phyloP scores from a whole-genome alignment of 169 alveolate genomes.

The Plasmodium vivax region DNA sequence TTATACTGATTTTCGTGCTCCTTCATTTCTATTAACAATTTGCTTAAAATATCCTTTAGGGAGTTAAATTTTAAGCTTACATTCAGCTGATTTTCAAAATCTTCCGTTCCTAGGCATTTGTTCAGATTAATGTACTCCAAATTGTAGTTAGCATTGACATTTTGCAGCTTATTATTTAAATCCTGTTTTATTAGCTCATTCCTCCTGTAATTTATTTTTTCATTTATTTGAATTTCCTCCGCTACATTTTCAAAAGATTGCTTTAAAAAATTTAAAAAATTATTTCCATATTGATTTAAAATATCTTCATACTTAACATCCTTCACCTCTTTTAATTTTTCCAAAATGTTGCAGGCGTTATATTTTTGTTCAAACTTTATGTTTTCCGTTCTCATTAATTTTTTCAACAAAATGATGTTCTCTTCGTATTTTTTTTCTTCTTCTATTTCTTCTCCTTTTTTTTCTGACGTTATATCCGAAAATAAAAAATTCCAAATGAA shows the following conservation, averaged over 20 bases:
- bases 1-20: slow-evolving; percentile 57
- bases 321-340: slow-evolving; percentile 53
- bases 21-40: slow-evolving; percentile 63
- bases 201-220: slow-evolving; percentile 60
- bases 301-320: slow-evolving; percentile 64
- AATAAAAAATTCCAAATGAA: slow-evolving; percentile 70
- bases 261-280: slow-evolving; percentile 60
- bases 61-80: slow-evolving; percentile 69
- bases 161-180: slow-evolving; percentile 68
- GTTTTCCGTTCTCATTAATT: slow-evolving; percentile 66
- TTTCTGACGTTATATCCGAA: slow-evolving; percentile 45
- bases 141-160: slow-evolving; percentile 40
- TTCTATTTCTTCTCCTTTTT: slow-evolving; percentile 22
- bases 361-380: slow-evolving; percentile 69
- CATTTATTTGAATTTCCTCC: slow-evolving; percentile 72
- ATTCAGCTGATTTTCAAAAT: slow-evolving; percentile 64
- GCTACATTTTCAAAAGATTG: slow-evolving; percentile 69
- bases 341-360: slow-evolving; percentile 55
- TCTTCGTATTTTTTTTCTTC: slow-evolving; percentile 47
- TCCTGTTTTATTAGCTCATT: slow-evolving; percentile 72
- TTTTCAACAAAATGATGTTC: slow-evolving; percentile 53
- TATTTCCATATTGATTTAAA: slow-evolving; percentile 66
- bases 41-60: slow-evolving; percentile 63
- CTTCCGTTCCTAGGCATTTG: slow-evolving; percentile 71
- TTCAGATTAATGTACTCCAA: slow-evolving; percentile 65